Conservation (phyloP, 2,329 filamentous ascomycete species). For the Fonsecaea multimorphosa region DNA sequence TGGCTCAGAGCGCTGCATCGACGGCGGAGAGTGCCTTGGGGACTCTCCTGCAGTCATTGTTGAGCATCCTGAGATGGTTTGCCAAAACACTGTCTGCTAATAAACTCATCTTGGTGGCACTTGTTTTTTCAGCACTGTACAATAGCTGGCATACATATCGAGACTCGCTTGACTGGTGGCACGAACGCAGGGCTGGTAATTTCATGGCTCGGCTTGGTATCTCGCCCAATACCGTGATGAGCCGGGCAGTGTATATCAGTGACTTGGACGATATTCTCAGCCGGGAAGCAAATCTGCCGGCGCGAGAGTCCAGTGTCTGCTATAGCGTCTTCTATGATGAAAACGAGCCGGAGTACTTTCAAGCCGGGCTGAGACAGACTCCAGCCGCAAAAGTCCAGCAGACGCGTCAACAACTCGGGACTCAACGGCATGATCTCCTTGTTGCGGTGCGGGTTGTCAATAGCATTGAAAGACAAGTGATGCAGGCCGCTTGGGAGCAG, state of each 20-base stretch:
- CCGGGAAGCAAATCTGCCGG: conserved; percentile 40
- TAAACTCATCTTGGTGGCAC: conserved; percentile 71
- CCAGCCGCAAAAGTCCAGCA: conserved; percentile 64
- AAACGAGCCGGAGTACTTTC: conserved; percentile 44
- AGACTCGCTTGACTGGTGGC: conserved; percentile 80
- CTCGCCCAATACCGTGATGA: conserved; percentile 78
- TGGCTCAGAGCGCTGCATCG: conserved; percentile 74
- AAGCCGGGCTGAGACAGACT: conserved; percentile 39
- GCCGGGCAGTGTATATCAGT: conserved; percentile 79
- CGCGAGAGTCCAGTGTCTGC: conserved; percentile 44
- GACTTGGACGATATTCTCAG: conserved; percentile 71
- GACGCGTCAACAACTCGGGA: conserved; percentile 80
- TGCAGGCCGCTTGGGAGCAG: conserved; percentile 89
- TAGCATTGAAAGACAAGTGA: conserved; percentile 81
- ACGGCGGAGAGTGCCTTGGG: conserved; percentile 76
- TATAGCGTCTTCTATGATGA: conserved; percentile 54
- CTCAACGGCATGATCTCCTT: conserved; percentile 86
- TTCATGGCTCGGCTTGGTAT: conserved; percentile 87
- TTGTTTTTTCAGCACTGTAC: conserved; percentile 71
- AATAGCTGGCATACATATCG: conserved; percentile 79
- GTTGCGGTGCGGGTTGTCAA: conserved; percentile 92
- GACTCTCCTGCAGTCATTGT: conserved; percentile 77
- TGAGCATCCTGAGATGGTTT: conserved; percentile 68
- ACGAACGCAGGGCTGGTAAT: conserved; percentile 75
- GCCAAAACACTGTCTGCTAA: conserved; percentile 75